These are phyloP conservation scores for Globisporangium barbulae DNA, from an alignment of 352 stramenopile genomes.

Conservation along the genomic window DNA sequence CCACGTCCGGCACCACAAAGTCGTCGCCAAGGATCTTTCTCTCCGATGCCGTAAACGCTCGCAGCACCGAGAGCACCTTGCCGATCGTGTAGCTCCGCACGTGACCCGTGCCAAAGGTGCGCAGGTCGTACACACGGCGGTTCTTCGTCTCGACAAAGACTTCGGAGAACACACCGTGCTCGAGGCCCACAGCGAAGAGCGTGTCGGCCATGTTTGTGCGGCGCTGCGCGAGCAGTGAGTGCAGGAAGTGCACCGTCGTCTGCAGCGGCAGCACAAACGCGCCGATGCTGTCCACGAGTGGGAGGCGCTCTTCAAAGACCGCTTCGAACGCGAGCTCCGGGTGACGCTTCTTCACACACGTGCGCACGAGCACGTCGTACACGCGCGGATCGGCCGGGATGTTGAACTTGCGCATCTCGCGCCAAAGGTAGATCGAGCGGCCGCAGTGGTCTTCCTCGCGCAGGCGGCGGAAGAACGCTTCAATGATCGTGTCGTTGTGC, in stretches of 20 bases:
- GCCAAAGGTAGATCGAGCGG: constrained; percentile 82
- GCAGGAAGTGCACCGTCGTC: constrained; percentile 62
- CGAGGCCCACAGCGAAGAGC: constrained; percentile 50
- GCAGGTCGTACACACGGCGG: constrained; percentile 63
- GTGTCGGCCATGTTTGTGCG: constrained; percentile 62
- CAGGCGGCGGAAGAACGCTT: constrained; percentile 80
- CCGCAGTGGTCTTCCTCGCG: constrained; percentile 84
- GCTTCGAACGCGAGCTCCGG: constrained; percentile 73
- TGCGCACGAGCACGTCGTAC: constrained; percentile 79
- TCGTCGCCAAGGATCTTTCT: constrained; percentile 33
- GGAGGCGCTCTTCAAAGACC: constrained; percentile 61
- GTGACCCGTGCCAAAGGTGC: constrained; percentile 47
- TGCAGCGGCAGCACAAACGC: constrained; percentile 57
- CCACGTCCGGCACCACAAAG: constrained; percentile 43
- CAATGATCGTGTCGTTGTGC: constrained; percentile 58
- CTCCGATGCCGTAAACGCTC: constrained; percentile 23
- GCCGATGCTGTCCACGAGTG: constrained; percentile 45
- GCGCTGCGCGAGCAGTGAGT: constrained; percentile 68
- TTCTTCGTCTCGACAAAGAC: constrained; percentile 44
- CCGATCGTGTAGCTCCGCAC: constrained; percentile 64
- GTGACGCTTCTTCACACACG: constrained; percentile 81
- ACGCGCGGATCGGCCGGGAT: constrained; percentile 65
- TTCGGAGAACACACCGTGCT: constrained; percentile 48
- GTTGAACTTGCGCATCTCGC: constrained; percentile 75
- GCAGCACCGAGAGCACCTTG: constrained; percentile 56